Percentiles rank a stretch among this genome's conserved stretches.
These are phyloP conservation scores for Triticum urartu DNA, from an alignment of 176 grass and related monocot genomes.

Conservation along the genomic window DNA sequence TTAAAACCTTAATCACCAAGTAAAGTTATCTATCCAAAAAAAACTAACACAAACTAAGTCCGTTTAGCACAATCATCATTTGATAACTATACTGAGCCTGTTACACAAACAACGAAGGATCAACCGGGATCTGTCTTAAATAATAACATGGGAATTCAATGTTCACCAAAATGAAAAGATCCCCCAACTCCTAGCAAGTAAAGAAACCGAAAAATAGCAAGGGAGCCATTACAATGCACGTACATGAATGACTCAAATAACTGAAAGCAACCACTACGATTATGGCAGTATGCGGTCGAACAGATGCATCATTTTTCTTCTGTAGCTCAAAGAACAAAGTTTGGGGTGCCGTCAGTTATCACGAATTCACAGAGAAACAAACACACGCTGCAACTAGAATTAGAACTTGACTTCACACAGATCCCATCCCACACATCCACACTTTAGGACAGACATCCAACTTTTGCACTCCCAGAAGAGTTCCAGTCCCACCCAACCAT, in stretches of 20 bases:
- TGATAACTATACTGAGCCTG: not conserved
- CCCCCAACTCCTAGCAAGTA: not conserved
- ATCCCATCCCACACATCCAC: not conserved
- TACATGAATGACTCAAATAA: not conserved
- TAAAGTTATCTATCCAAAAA: not conserved
- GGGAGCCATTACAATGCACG: not conserved
- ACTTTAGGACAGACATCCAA: not conserved
- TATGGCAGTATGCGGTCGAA: not conserved
- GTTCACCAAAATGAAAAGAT: conserved; percentile 5
- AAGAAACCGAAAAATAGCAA: not conserved
- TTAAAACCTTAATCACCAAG: not conserved
- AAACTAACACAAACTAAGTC: not conserved
- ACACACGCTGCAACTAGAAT: not conserved
- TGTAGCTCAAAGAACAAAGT: not conserved
- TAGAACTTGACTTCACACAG: conserved; percentile 10
- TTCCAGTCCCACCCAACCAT: conserved; percentile 8
- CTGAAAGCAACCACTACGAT: not conserved
- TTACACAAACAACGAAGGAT: not conserved
- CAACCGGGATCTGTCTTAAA: not conserved
- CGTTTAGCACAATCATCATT: not conserved
- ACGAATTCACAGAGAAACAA: not conserved
- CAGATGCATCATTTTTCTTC: not conserved
- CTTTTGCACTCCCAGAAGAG: not conserved
- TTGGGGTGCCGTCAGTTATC: not conserved
- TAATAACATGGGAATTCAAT: not conserved